Evolutionary conservation across 768 basidiomycete species (phyloP), one percentile per base, ranked within the genome.

Genomic region (Pseudohyphozyma bogoriensis): DNA sequence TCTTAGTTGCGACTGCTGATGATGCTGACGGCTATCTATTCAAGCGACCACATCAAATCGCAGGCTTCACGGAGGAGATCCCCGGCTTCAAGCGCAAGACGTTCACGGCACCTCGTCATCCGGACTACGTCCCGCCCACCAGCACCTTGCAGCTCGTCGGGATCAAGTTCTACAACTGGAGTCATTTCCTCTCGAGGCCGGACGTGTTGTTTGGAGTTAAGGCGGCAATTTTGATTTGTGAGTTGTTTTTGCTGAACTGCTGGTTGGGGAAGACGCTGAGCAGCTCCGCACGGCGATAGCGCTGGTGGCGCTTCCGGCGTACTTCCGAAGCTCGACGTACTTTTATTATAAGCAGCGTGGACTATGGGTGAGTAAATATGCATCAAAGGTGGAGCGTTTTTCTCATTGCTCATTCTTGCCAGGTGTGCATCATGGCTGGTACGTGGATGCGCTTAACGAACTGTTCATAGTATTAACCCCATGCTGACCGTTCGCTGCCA

Each of bases 151-250:
- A 67, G 28, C 4, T 53, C 12, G 1, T 56, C 32, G 66, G 62
- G 7, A 42, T 63, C 26, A 33, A n/a, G 22, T 11, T 67, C 2
- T 42, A 46, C 24, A 37, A 52, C 11, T 9, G 55, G 7, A 12
- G 20, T 8, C 53, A 52, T 2, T 2, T 51, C 16, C 20, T 50
- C 0, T 47, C 53, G 3, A 26, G 60, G 10, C 40, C 40, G 11
- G 66, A 67, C 29, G 59, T 59, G 0, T 47, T 63, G 2, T 67
- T 63, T 13, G 66, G 59, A 11, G n/a, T 67, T 24, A 67, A 67
- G 42, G 53, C 49, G 12, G 62, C 59, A 0, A 4, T 63, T 0
- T 7, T 67, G 9, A 35, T 67, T 51, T 57, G 56, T 49, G 15
- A 3, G 28, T 31, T 26, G 10, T 28, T 5, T 4, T 9, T 4